These are phyloP conservation scores for Thelonectria blattea DNA, from an alignment of 2,329 filamentous ascomycete genomes.

Conservation along the genomic window DNA sequence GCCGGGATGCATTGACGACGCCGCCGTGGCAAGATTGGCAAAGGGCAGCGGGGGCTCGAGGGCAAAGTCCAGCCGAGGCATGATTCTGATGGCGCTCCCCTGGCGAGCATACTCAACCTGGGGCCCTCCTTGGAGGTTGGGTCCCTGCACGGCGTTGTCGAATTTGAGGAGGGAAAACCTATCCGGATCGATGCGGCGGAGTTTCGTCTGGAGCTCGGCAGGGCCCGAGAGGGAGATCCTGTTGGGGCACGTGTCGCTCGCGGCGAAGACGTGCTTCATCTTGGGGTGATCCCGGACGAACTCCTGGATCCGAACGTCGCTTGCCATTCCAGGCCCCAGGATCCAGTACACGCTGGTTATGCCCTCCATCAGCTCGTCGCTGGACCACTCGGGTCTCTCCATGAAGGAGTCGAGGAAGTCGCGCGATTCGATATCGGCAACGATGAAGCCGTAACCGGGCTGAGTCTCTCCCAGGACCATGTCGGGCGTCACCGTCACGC, in stretches of 20 bases:
- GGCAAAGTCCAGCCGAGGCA: conserved; percentile 54
- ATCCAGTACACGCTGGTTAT: conserved; percentile 81
- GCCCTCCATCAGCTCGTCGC: conserved; percentile 67
- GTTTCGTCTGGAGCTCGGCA: conserved; percentile 69
- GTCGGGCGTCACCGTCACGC: conserved; percentile 76
- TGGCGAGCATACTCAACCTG: conserved; percentile 49
- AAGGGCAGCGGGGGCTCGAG: conserved; percentile 54
- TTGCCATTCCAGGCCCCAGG: conserved; percentile 70
- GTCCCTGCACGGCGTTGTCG: conserved; percentile 54
- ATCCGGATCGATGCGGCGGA: conserved; percentile 74
- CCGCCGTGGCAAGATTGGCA: conserved; percentile 53
- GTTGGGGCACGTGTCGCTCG: conserved; percentile 76
- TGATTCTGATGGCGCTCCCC: conserved; percentile 54
- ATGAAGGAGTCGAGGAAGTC: conserved; percentile 76
- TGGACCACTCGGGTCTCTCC: conserved; percentile 73
- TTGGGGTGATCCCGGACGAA: conserved; percentile 71
- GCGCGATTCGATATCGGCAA: conserved; percentile 77
- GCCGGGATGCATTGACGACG: conserved; percentile 45
- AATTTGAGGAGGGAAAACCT: conserved; percentile 75
- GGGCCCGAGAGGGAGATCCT: conserved; percentile 72
- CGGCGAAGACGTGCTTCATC: conserved; percentile 78
- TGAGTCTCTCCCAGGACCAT: conserved; percentile 79
- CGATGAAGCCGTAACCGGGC: conserved; percentile 74
- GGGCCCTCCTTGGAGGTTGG: conserved; percentile 33
- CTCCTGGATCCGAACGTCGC: conserved; percentile 65